Percentiles rank a stretch among this genome's conserved stretches.
Conservation (phyloP, 192 early-diverging fungal species). For the Umbelopsis sp. region DNA sequence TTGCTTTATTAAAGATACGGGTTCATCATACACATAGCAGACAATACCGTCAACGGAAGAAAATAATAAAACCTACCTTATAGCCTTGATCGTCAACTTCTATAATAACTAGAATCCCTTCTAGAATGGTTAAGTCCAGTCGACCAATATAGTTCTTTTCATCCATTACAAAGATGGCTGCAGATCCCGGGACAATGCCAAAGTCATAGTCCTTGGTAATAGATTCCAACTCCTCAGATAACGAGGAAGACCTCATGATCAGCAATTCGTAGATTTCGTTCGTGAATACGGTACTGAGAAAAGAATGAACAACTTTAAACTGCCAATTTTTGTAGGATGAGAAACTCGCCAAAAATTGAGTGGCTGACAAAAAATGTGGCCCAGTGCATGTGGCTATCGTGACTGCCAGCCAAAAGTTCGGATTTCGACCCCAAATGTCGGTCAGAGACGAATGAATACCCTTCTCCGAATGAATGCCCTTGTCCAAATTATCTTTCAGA, state of each 20-base stretch:
- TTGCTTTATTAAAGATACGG: too few relatives aligned
- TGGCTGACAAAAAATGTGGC: not conserved
- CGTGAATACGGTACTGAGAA: not conserved
- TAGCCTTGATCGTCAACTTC: conserved; percentile 31
- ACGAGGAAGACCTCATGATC: conserved; percentile 10
- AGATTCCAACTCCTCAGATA: conserved; percentile 17
- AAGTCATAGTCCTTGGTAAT: conserved; percentile 37
- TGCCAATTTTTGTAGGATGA: not conserved
- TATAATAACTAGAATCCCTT: conserved; percentile 34
- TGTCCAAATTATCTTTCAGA: not conserved
- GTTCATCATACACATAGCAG: not conserved
- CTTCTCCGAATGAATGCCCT: not conserved
- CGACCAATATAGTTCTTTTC: conserved; percentile 26
- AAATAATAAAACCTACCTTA: conserved; percentile 15
- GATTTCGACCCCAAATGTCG: too few relatives aligned
- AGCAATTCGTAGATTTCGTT: not conserved
- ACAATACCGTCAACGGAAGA: not conserved
- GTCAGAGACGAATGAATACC: too few relatives aligned
- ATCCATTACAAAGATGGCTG: conserved; percentile 34
- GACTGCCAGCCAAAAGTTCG: not conserved
- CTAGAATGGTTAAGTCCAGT: conserved; percentile 32
- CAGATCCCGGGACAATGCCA: conserved; percentile 38
- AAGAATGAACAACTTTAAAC: not conserved
- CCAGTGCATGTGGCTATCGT: not conserved
- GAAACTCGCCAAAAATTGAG: not conserved